A percentile compares a stretch with the other conserved stretches of the same genome.
Conservation (phyloP, 139 green algal species). For the Chlorella vulgaris region DNA sequence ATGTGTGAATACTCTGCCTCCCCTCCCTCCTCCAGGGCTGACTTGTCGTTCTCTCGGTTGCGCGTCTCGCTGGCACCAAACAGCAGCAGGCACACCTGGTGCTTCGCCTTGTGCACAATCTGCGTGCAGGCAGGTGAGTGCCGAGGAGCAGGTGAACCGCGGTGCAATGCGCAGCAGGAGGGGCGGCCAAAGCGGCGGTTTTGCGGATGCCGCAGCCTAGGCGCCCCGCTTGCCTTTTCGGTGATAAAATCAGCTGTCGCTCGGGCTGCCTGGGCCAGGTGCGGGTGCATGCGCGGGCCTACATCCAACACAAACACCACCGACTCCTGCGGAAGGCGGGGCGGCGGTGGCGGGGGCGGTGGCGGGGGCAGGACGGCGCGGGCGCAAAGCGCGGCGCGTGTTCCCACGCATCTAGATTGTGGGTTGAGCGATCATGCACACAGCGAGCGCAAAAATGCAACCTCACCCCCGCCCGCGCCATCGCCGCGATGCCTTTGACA, state of each 20-base stretch:
- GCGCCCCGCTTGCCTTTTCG: constrained; percentile 30
- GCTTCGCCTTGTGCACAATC: constrained; percentile 38
- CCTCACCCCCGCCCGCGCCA: too few relatives aligned
- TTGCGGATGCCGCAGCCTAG: too few relatives aligned
- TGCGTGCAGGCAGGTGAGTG: neutral
- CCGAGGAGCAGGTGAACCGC: too few relatives aligned
- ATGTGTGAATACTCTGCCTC: neutral
- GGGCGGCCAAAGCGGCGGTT: too few relatives aligned
- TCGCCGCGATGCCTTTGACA: too few relatives aligned
- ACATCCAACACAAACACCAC: constrained; percentile 46
- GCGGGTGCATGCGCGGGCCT: constrained; percentile 37
- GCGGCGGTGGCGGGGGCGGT: neutral
- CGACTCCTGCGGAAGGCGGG: constrained; percentile 31
- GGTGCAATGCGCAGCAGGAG: too few relatives aligned
- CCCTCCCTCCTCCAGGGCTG: neutral
- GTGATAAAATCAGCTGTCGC: constrained; percentile 29
- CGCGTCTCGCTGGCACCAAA: constrained; percentile 37
- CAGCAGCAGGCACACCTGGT: constrained; percentile 37
- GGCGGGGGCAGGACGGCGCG: neutral
- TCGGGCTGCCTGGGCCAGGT: constrained; percentile 19
- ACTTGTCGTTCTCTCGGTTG: neutral
- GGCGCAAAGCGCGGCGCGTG: too few relatives aligned
- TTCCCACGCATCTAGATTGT: too few relatives aligned
- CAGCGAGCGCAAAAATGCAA: too few relatives aligned
- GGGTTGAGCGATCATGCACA: too few relatives aligned